Base-by-base conservation (phyloP, 1,284 basidiomycete genomes). In the Laetiporus sulphureus region DNA sequence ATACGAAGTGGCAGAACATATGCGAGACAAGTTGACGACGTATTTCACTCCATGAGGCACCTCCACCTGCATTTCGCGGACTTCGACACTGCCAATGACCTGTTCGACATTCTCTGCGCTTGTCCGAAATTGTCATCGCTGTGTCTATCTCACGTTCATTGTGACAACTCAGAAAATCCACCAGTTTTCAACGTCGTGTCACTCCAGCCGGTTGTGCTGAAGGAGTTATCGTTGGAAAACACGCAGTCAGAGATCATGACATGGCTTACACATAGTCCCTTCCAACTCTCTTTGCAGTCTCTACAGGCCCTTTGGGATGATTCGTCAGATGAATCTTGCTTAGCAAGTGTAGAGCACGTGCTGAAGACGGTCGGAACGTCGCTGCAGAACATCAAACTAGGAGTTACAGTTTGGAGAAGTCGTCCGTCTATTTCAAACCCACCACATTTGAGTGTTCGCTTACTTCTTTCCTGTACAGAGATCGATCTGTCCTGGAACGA, bases 31-130 rank as follows among this genome's bases (percentile, higher is more conserved):
- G 30, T 30, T 42, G 20, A 19, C 41, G 5, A 42, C 41, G 36
- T 42, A 42, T 31, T 42, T 42, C 41, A 25, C 21, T 15, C 20
- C 22, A 36, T 42, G 20, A 37, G 33, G 30, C 20, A 29, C 20
- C 41, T 42, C 13, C 41, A 36, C 29, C 21, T 42, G 20, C 36
- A 37, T 16, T 32, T 38, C 36, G 41, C 33, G 13, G 36, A 36
- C 21, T 42, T 42, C 36, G 41, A 42, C 41, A 36, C 36, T 6
- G 38, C 41, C 24, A n/a, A n/a, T n/a, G 41, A 42, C 36, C 36
- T 42, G 20, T 22, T 42, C 5, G 29, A 36, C 11, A 16, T 42
- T 31, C 36, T 42, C 27, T 42, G 41, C 31, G 41, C 41, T 12
- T 42, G 41, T 21, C 36, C 41, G 4, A 32, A 38, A 31, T 36